phyloP scores from a whole-genome alignment of 352 stramenopile genomes.

The Elongisporangium prolatum region DNA sequence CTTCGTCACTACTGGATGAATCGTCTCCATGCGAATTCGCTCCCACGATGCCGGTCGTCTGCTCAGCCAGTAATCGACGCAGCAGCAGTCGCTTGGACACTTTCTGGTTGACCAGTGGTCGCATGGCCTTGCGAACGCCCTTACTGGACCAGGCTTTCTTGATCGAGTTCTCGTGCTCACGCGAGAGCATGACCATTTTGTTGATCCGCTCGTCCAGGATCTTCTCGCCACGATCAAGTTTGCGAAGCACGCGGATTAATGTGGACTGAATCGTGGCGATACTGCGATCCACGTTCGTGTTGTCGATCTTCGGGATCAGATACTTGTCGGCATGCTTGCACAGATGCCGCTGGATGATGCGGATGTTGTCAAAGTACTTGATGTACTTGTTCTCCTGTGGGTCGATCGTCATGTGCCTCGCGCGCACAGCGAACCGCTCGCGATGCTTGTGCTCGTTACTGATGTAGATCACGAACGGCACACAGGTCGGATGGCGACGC shows the following conservation, averaged over 20 bases:
- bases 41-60: slow-evolving; percentile 37
- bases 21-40: slow-evolving; percentile 40
- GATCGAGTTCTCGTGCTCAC: slow-evolving; percentile 83
- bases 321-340: slow-evolving; percentile 82
- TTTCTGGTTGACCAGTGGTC: slow-evolving; percentile 81
- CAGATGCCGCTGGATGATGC: slow-evolving; percentile 83
- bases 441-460: slow-evolving; percentile 87
- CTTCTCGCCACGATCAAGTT: slow-evolving; percentile 67
- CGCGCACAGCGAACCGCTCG: slow-evolving; percentile 78
- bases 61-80: slow-evolving; percentile 68
- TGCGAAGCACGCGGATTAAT: slow-evolving; percentile 75
- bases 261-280: slow-evolving; percentile 85
- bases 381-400: slow-evolving; percentile 90
- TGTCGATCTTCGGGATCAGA: slow-evolving; percentile 88
- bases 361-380: slow-evolving; percentile 89
- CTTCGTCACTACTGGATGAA: slow-evolving; percentile 75
- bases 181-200: slow-evolving; percentile 83
- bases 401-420: slow-evolving; percentile 86
- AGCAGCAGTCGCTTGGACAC: slow-evolving; percentile 78
- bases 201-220: slow-evolving; percentile 73
- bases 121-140: slow-evolving; percentile 82
- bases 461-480: slow-evolving; percentile 89
- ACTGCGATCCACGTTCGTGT: slow-evolving; percentile 85
- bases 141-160: slow-evolving; percentile 88
- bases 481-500: slow-evolving; percentile 74